phyloP scores from a whole-genome alignment of 2,329 filamentous ascomycete genomes.

The Fusarium sp. region DNA sequence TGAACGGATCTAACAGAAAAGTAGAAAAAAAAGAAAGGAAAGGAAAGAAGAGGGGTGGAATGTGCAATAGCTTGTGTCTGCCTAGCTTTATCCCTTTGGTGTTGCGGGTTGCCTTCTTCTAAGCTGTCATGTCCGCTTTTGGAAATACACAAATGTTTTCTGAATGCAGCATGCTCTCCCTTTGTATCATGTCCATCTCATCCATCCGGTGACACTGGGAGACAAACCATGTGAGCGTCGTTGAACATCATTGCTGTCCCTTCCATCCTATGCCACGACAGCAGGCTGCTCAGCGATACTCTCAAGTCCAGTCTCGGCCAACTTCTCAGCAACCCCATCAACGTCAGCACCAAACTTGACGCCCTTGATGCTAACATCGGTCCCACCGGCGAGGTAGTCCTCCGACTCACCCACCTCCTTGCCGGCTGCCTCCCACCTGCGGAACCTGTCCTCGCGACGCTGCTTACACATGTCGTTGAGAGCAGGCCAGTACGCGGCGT shows the following conservation, averaged over 20 bases:
- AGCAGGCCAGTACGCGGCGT: constrained; percentile 86
- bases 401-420: constrained; percentile 86
- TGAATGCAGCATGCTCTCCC: not conserved
- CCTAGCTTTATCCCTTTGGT: not conserved
- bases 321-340: constrained; percentile 40
- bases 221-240: not conserved
- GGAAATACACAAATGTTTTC: not conserved
- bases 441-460: constrained; percentile 66
- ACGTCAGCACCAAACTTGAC: constrained; percentile 41
- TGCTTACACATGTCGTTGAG: constrained; percentile 74
- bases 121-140: not conserved
- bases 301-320: constrained; percentile 42
- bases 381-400: constrained; percentile 77
- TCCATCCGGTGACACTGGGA: not conserved
- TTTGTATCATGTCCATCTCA: not conserved
- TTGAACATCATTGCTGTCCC: not conserved
- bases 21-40: not conserved
- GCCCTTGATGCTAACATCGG: constrained; percentile 48
- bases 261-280: constrained; percentile 28
- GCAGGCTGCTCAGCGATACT: constrained; percentile 27
- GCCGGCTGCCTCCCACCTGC: constrained; percentile 81
- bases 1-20: not conserved
- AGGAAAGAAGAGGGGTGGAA: not conserved
- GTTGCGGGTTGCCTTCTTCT: not conserved
- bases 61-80: not conserved